Base-by-base conservation (phyloP, 345 rosid genomes). In the Tarenaya hassleriana region DNA sequence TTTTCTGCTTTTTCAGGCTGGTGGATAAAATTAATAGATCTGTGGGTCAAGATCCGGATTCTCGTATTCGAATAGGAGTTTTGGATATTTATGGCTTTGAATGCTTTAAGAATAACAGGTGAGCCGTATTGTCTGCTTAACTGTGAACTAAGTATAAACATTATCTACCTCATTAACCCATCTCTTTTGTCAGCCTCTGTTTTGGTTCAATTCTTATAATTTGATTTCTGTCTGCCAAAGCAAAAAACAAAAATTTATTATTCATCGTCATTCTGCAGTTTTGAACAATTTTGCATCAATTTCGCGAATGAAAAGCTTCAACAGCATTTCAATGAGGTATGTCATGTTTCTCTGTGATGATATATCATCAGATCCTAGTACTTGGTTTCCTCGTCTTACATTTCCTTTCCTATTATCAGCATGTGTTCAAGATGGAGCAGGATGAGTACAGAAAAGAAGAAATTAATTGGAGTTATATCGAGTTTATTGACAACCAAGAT, bases 301-400 rank as follows among this genome's bases (percentile, higher is more conserved):
- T 91, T 91, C 76, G 98, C 98, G 2, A 92, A 92, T 72, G 98
- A 92, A 70, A 92, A 88, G 82, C 94, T 92, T 60, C 98, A 92
- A 77, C 98, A 92, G 58, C 95, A 92, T 73, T 92, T 92, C 64
- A 92, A 92, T 55, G 95, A 92, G 98, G 98, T 92, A 64, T n/a
- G 61, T 16, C 48, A 44, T 19, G 27, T 43, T 32, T 14, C 34
- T 41, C 40, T 60, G 34, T 49, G 34, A 27, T 24, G 47, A 49
- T 15, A 16, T 31, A 41, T 52, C 18, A 12, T 50, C 47, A 18
- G 41, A 54, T 57, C 38, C 38, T 46, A 12, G 17, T 29, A 55
- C 16, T 24, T 9, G 17, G 37, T 34, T 47, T 64, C 59, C 16
- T 53, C 46, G 10, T 48, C 9, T 45, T 39, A 6, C 46, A 42